Evolutionary conservation across 1,139 yeast genomes (phyloP).

Genomic region (Yamadazyma siamensis): DNA sequence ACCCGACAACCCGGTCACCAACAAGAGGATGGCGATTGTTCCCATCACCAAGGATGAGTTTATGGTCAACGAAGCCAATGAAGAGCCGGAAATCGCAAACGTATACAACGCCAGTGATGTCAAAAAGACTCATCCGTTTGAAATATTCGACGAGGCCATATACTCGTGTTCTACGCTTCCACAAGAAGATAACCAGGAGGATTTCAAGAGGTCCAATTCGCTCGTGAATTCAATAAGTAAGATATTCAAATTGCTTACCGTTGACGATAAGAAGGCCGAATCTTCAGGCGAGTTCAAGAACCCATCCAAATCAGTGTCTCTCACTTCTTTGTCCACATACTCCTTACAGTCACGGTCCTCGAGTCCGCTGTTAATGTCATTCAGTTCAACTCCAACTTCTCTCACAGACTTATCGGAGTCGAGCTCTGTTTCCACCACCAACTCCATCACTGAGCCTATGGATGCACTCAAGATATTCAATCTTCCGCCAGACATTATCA

Average conservation of each 20-base stretch:
- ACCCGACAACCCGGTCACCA: conserved; percentile 51
- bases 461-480: conserved; percentile 19
- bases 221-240: conserved; percentile 37
- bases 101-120: conserved; percentile 29
- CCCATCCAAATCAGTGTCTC: conserved; percentile 28
- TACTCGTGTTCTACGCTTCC: conserved; percentile 51
- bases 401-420: conserved; percentile 31
- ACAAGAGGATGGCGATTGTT: conserved; percentile 46
- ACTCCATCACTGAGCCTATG: conserved; percentile 3
- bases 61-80: conserved; percentile 14
- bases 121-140: conserved; percentile 60
- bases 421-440: conserved; percentile 4
- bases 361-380: conserved; percentile 44
- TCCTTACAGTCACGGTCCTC: conserved; percentile 37
- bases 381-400: conserved; percentile 38
- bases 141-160: conserved; percentile 73
- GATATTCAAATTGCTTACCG: conserved; percentile 33
- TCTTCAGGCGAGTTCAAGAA: conserved; percentile 12
- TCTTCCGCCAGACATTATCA: conserved; percentile 44
- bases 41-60: conserved; percentile 32
- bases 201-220: conserved; percentile 22
- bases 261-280: conserved; percentile 22
- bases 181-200: conserved; percentile 10
- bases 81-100: conserved; percentile 8
- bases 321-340: conserved; percentile 38